phyloP scores from a whole-genome alignment of 169 alveolate species.

The Plasmodium relictum region DNA sequence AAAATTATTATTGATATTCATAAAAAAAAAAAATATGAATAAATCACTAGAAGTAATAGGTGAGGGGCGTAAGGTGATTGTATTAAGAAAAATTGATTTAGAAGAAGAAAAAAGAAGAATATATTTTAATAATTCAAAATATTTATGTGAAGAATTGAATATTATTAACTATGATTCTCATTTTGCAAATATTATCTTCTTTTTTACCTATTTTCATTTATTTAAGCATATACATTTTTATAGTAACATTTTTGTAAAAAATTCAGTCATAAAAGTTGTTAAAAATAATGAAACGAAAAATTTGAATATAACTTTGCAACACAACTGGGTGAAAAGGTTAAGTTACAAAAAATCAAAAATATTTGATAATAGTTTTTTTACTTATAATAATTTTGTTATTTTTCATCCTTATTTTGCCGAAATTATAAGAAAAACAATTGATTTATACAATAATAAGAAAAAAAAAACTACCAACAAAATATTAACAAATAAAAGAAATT shows the following conservation, averaged over 20 bases:
- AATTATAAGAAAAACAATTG: constrained; percentile 11
- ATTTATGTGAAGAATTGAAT: not conserved
- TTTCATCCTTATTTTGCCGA: constrained; percentile 37
- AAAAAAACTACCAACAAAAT: not conserved
- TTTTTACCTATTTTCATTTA: constrained; percentile 10
- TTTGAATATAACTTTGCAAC: constrained; percentile 21
- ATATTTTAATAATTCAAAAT: not conserved
- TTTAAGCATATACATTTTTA: constrained; percentile 50
- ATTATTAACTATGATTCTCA: not conserved
- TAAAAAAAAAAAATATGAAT: constrained; percentile 13
- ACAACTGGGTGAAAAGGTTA: constrained; percentile 48
- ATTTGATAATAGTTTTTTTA: constrained; percentile 25
- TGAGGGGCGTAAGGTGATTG: constrained; percentile 71
- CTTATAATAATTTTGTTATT: constrained; percentile 46
- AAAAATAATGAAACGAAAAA: constrained; percentile 38
- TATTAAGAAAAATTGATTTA: constrained; percentile 21
- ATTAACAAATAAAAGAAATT: not conserved
- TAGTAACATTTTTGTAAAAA: constrained; percentile 62
- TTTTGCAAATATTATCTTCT: not conserved
- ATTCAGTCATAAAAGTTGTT: constrained; percentile 50
- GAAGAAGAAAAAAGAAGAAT: constrained; percentile 4
- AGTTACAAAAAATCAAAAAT: constrained; percentile 19
- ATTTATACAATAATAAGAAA: constrained; percentile 1
- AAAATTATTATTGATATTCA: not conserved
- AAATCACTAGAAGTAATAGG: constrained; percentile 45